Base-by-base conservation (phyloP, 768 basidiomycete species). In the Baorangia bicolor region DNA sequence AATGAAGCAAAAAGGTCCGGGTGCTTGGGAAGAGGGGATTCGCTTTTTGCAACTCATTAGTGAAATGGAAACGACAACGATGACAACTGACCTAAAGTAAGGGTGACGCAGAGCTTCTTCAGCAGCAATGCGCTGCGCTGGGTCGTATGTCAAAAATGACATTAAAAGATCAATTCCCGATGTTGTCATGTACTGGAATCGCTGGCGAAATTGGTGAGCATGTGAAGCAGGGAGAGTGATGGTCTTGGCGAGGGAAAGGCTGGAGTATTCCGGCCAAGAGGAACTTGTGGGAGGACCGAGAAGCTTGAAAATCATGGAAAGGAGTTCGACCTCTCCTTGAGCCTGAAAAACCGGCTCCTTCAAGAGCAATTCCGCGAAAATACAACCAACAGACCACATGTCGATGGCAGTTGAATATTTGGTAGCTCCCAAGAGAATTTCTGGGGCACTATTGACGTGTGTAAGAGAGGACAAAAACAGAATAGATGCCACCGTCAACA, bases 321-420 rank as follows among this genome's bases (percentile, higher is more conserved):
- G 78, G 58, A 98, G 85, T 66, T 99, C 96, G 14, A 96, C 77
- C 69, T 99, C 97, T 37, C 87, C 87, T 66, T 95, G 89, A n/a
- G 95, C 94, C 74, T 95, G 96, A 70, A 98, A 94, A n/a, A 98
- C 78, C 3, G 97, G 94, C 71, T 97, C 94, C 60, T 94, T 94
- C 62, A 96, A 78, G 64, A 99, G 84, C 45, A 99, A 78, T 71
- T 99, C 97, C 14, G 92, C 95, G 66, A 98, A 98, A 62, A 99
- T 98, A 77, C 97, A 99, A 9, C 97, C 97, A 11, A 97, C 93
- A 46, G 93, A 96, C 97, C 97, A 99, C 83, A 98, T 85, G 70
- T 99, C 97, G 53, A 99, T 84, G 0, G 95, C 88, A 20, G 96
- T 99, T 14, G 93, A 90, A 72, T 99, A 99, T 34, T 88, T 91